Conservation (phyloP, 805 yeast genomes). For the Saturnispora dispora region DNA sequence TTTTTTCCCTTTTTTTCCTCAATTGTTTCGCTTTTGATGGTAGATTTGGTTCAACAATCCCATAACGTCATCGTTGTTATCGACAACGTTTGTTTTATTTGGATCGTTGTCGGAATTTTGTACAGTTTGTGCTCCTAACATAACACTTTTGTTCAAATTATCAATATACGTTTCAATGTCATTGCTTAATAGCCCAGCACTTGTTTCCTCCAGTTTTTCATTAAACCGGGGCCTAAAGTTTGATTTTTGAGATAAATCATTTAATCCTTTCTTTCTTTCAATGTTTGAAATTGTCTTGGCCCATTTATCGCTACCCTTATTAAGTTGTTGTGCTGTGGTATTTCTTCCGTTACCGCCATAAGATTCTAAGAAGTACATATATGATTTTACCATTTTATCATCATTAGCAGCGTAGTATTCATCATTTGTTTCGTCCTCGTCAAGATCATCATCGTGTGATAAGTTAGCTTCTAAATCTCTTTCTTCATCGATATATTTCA, state of each 20-base stretch:
- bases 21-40: slow-evolving; percentile 6
- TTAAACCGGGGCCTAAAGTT: neutral
- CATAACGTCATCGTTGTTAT: slow-evolving; percentile 16
- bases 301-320: neutral
- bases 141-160: slow-evolving; percentile 24
- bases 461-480: slow-evolving; percentile 12
- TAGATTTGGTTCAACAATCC: slow-evolving; percentile 79
- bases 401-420: slow-evolving; percentile 48
- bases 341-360: slow-evolving; percentile 41
- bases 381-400: slow-evolving; percentile 87
- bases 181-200: slow-evolving; percentile 22
- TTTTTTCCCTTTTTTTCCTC: neutral
- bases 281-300: neutral
- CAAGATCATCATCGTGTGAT: slow-evolving; percentile 9
- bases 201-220: slow-evolving; percentile 21
- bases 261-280: neutral
- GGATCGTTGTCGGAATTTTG: slow-evolving; percentile 8
- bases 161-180: slow-evolving; percentile 19
- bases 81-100: slow-evolving; percentile 13
- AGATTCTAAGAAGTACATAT: slow-evolving; percentile 77
- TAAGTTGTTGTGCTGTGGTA: neutral
- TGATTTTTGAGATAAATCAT: neutral
- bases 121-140: slow-evolving; percentile 38
- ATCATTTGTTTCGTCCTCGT: slow-evolving; percentile 25
- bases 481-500: slow-evolving; percentile 9